Percentiles rank a stretch among this genome's conserved stretches.
Evolutionary conservation across 345 rosid genomes (phyloP).

Genomic region (Salix caprea): DNA sequence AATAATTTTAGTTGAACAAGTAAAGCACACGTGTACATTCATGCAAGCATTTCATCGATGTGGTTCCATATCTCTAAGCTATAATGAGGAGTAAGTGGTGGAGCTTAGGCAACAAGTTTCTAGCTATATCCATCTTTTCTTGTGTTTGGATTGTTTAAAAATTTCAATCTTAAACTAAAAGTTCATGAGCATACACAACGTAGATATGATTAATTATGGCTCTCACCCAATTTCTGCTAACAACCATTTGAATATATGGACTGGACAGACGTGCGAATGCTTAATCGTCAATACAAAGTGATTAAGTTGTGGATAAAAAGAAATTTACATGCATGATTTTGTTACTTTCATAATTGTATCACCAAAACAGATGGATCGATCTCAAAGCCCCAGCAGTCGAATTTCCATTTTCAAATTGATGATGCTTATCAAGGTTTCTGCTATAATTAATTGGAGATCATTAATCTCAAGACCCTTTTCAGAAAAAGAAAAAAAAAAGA

Average conservation of each 20-base stretch:
- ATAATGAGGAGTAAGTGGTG: not conserved
- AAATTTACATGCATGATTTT: constrained; percentile 10
- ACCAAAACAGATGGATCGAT: not conserved
- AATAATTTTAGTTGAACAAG: too few species aligned
- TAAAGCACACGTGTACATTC: not conserved
- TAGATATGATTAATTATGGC: not conserved
- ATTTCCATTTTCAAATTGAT: constrained; percentile 1
- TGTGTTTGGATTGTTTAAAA: too few species aligned
- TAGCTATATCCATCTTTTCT: not conserved
- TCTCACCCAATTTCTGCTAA: not conserved
- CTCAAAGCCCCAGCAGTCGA: not conserved
- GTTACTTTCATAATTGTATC: constrained; percentile 13
- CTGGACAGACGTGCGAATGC: constrained; percentile 17
- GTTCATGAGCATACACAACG: not conserved
- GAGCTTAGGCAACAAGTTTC: not conserved
- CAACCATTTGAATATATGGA: not conserved
- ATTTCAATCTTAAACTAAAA: not conserved
- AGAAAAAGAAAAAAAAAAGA: too few species aligned
- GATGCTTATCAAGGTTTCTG: constrained; percentile 12
- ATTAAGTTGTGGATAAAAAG: constrained; percentile 19
- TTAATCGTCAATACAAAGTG: constrained; percentile 21
- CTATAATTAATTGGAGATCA: constrained; percentile 26
- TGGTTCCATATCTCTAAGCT: not conserved
- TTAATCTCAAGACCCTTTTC: constrained; percentile 5
- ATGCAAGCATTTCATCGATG: not conserved